phyloP scores from a whole-genome alignment of 75 land plant genomes.

The Ceratopteris richardii region DNA sequence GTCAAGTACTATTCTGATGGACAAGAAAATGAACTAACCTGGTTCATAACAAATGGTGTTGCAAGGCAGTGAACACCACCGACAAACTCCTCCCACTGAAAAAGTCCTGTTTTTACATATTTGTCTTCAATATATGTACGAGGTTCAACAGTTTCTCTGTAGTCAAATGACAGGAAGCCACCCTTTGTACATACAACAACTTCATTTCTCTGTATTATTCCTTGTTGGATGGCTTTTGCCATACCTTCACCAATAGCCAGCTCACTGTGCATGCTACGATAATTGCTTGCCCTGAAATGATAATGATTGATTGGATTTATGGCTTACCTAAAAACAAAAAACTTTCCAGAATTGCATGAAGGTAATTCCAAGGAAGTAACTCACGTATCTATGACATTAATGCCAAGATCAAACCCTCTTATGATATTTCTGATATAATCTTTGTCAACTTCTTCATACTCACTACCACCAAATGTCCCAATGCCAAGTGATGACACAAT shows the following conservation, averaged over 20 bases:
- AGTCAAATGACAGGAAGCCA: slow-evolving; percentile 12
- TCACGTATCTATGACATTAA: slow-evolving; percentile 13
- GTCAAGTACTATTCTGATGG: too few species aligned
- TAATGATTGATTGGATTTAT: too few species aligned
- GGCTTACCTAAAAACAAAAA: background rate
- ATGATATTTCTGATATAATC: slow-evolving; percentile 1
- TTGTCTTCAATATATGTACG: slow-evolving; percentile 14
- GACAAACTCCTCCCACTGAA: slow-evolving; percentile 12
- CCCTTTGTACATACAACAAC: slow-evolving; percentile 17
- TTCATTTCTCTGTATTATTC: slow-evolving; percentile 14
- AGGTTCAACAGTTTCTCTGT: slow-evolving; percentile 5
- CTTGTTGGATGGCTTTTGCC: slow-evolving; percentile 6
- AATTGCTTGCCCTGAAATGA: slow-evolving; percentile 17
- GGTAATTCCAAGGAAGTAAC: too few species aligned
- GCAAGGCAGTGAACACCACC: slow-evolving; percentile 14
- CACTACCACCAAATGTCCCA: slow-evolving; percentile 9
- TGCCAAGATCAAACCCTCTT: slow-evolving; percentile 4
- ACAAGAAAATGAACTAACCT: too few species aligned
- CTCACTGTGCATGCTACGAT: slow-evolving; percentile 18
- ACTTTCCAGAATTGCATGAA: background rate
- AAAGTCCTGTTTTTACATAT: slow-evolving; percentile 13
- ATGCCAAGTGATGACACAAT: slow-evolving; percentile 11
- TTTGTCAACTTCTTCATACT: slow-evolving; percentile 8
- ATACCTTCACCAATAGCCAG: slow-evolving; percentile 8
- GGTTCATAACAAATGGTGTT: slow-evolving; percentile 5